These are phyloP conservation scores for Mycotypha africana DNA, from an alignment of 371 early-diverging fungal genomes.

Conservation along the genomic window DNA sequence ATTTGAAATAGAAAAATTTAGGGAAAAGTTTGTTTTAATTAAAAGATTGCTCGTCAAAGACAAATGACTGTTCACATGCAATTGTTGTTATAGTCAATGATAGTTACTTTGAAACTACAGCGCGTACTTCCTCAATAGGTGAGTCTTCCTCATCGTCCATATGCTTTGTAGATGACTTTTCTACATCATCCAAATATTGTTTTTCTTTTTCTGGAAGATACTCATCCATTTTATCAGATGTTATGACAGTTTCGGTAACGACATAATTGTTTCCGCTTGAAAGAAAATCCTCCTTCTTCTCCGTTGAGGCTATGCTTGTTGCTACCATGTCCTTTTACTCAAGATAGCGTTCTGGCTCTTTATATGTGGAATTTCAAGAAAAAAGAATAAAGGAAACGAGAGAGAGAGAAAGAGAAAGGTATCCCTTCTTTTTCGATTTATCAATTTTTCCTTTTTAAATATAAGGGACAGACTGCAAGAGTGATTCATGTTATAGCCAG, in stretches of 20 bases:
- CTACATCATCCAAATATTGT: conserved; percentile 2
- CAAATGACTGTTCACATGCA: too few species aligned
- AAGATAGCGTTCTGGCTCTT: too few species aligned
- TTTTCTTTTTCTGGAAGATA: background rate
- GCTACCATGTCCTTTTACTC: conserved; percentile 8
- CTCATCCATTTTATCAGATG: conserved; percentile 16
- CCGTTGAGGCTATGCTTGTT: conserved; percentile 10
- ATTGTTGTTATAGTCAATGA: background rate
- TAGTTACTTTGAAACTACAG: conserved; percentile 46
- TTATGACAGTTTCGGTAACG: conserved; percentile 4
- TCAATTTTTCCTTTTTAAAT: too few species aligned
- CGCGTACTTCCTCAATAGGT: conserved; percentile 69
- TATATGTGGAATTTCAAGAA: background rate
- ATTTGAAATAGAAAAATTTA: background rate
- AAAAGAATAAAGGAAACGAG: background rate
- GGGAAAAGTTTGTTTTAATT: background rate
- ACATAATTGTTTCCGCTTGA: conserved; percentile 4
- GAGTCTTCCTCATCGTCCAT: conserved; percentile 57
- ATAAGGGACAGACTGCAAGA: too few species aligned
- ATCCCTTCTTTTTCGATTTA: too few species aligned
- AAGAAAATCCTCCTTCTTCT: conserved; percentile 1
- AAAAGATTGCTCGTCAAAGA: too few species aligned
- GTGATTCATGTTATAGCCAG: too few species aligned
- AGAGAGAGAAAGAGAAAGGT: too few species aligned
- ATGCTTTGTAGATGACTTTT: background rate